phyloP scores from a whole-genome alignment of 164 flowering plant genomes.

The Malania oleifera region DNA sequence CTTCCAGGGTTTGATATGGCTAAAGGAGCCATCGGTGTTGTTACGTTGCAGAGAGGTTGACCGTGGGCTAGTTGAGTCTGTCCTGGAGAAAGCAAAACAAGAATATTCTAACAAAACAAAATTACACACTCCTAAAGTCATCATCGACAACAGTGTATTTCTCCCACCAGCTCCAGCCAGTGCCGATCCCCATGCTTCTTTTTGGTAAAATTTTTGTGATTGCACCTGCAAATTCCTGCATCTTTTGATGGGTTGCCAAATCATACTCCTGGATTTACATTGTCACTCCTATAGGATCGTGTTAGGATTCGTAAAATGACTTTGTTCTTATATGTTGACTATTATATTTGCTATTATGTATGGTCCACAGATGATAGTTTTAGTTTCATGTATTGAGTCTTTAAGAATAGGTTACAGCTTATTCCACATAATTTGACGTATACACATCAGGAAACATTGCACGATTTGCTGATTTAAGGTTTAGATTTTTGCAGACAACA shows the following conservation, averaged over 20 bases:
- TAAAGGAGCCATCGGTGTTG: slow-evolving; percentile 57
- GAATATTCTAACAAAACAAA: slow-evolving; percentile 48
- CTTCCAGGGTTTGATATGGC: slow-evolving; percentile 44
- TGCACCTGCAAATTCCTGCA: no score
- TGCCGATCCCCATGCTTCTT: slow-evolving; percentile 35
- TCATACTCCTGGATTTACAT: no score
- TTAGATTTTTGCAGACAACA: not conserved
- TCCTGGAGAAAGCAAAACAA: slow-evolving; percentile 38
- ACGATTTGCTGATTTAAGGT: not conserved
- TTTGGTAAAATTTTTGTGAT: slow-evolving; percentile 32
- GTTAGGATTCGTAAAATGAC: no score
- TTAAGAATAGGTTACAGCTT: no score
- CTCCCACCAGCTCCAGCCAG: slow-evolving; percentile 63
- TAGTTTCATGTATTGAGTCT: not conserved
- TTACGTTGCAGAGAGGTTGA: slow-evolving; percentile 63
- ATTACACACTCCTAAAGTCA: slow-evolving; percentile 33
- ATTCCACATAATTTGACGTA: no score
- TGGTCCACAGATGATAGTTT: no score
- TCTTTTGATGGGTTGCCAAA: no score
- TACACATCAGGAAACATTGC: not conserved
- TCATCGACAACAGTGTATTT: slow-evolving; percentile 34
- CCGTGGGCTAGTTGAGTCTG: slow-evolving; percentile 35
- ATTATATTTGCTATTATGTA: no score
- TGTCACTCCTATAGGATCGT: no score
- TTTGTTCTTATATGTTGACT: no score